Base-by-base conservation (phyloP, 495 filamentous ascomycete genomes). In the Hypoxylon cercidicola region DNA sequence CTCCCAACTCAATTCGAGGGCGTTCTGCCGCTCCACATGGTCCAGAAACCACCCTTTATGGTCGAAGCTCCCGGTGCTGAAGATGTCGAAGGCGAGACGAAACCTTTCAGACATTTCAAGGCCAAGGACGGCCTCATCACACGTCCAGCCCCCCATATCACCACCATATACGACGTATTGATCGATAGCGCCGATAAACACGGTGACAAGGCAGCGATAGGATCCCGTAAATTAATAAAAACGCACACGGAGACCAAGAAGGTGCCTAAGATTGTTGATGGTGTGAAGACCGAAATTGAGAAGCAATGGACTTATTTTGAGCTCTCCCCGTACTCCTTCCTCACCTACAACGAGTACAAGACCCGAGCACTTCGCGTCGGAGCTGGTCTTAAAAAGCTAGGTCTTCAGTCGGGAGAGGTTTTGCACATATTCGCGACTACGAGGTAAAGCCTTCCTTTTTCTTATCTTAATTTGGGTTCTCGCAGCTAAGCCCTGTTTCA, bases 291-390 rank as follows among this genome's bases (percentile, higher is more conserved):
- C 41, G 78, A 86, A 74, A 82, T 87, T 3, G 85, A 89, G 35
- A 89, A 89, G 77, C 79, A 87, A 62, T 90, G 88, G 88, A 83
- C 80, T 4, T 89, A 84, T 74, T 89, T 85, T 63, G 88, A 89
- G 78, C 77, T 90, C 34, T 82, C 82, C 49, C 75, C 76, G 12
- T 90, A 87, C 77, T 70, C 75, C 10, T 90, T 83, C 74, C 64
- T 83, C 62, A 88, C 82, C 39, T 90, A 87, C 75, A 75, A 74
- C 43, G 85, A 90, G 72, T 88, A 88, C 69, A 85, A 85, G 72
- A 76, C 75, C 39, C 70, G 78, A 40, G 79, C 78, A 9, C 60
- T 84, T 15, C 77, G 83, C 58, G 70, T 88, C 15, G 88, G 86
- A 16, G 76, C 81, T 13, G 88, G 83, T n/a, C 65, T 85, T 62